Percentiles rank a stretch among this genome's conserved stretches.
These are phyloP conservation scores for Linderniella brevidens DNA, from an alignment of 257 asterid genomes.

Conservation along the genomic window DNA sequence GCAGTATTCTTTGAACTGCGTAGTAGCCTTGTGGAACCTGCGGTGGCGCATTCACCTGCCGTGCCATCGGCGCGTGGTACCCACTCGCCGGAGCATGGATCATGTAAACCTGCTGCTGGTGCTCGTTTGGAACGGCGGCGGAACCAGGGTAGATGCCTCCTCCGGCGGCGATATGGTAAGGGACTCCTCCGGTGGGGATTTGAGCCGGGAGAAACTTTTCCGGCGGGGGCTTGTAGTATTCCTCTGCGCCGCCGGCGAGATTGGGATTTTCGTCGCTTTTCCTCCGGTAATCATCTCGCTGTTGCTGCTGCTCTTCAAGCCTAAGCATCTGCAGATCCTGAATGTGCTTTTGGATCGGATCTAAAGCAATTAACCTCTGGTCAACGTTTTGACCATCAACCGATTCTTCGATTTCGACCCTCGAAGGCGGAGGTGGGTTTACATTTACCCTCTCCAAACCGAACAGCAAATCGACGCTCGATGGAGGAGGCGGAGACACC, in stretches of 20 bases:
- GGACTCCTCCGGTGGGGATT: too few relatives aligned
- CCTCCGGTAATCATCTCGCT: constrained; percentile 24
- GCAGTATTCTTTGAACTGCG: too few relatives aligned
- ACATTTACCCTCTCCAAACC: constrained; percentile 38
- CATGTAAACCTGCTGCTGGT: too few relatives aligned
- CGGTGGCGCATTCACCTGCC: too few relatives aligned
- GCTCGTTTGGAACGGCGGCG: too few relatives aligned
- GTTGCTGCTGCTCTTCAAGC: constrained; percentile 45
- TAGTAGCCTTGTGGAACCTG: too few relatives aligned
- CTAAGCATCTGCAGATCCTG: constrained; percentile 53
- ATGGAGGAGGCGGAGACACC: constrained; percentile 14
- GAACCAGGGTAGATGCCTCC: too few relatives aligned
- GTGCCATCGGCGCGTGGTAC: too few relatives aligned
- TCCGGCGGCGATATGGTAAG: too few relatives aligned
- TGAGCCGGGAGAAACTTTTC: too few relatives aligned
- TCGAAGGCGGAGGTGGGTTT: constrained; percentile 9
- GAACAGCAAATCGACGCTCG: constrained; percentile 37
- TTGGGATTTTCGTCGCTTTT: constrained; percentile 32
- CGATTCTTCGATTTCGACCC: constrained; percentile 12
- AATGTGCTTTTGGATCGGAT: constrained; percentile 67
- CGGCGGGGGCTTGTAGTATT: constrained; percentile 16
- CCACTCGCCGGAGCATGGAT: too few relatives aligned
- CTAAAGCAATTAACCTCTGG: constrained; percentile 22
- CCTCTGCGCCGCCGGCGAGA: constrained; percentile 21
- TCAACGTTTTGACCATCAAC: constrained; percentile 12